Evolutionary conservation across 495 filamentous ascomycete species (phyloP), one percentile per base, ranked within the genome.

Genomic region (Hypomontagnella monticulosa): DNA sequence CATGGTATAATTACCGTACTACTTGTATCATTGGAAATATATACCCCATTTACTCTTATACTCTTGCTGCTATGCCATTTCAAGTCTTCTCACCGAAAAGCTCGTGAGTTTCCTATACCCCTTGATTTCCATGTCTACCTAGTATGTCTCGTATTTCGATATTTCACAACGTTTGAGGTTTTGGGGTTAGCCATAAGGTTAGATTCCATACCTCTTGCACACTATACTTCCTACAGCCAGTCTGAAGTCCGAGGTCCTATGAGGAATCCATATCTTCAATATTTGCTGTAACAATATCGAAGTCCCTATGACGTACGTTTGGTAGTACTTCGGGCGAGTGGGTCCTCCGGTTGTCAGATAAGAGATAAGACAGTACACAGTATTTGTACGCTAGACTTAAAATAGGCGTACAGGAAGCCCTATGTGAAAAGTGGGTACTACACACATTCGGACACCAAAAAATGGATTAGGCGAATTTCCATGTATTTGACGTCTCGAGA

Each of bases 381-480:
- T 14, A 9, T 14, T 19, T 9, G 23, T 12, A 23, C 32, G 33
- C 19, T 54, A 54, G 34, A 0, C 59, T 23, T 4, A 1, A 43
- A 48, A 42, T n/a, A 23, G 30, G 4, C 4, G 36, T 18, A 16
- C 37, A 58, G 49, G 3, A 66, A 70, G 53, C 62, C 62, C 62
- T 66, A 70, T 57, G 41, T 57, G 48, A 12, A 38, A 40, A 15
- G 40, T 47, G 59, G 43, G 37, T 30, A 9, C 14, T 55, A 44
- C 66, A 65, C 66, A 65, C 60, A 64, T 61, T 61, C 37, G 60
- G 60, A 36, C 20, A 14, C 43, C 30, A 67, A 73, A 68, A 73
- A 69, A 71, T 42, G 54, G 69, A 73, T 73, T 70, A 73, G 51
- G 44, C 57, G 69, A 57, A 70, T 69, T 69, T 73, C 56, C 30